phyloP scores from a whole-genome alignment of 176 grass and related monocot species.

The Poa annua region DNA sequence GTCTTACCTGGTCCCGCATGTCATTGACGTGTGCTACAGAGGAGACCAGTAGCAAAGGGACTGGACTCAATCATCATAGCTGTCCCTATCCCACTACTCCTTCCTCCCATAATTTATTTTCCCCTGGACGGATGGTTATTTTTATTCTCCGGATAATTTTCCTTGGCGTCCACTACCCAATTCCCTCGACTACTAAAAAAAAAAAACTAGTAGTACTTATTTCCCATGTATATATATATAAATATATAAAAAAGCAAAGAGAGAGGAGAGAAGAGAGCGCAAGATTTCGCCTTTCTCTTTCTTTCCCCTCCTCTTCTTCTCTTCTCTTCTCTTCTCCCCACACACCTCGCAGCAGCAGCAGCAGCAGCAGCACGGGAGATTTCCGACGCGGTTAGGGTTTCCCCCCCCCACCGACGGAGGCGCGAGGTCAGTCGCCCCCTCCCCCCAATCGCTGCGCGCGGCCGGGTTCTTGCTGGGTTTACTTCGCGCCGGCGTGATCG shows the following conservation, averaged over 20 bases:
- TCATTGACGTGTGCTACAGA: fast-evolving
- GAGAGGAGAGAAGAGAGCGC: background rate
- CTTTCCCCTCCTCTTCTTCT: background rate
- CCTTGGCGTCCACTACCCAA: background rate
- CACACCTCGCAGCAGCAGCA: background rate
- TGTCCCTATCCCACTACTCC: slow-evolving; percentile 27
- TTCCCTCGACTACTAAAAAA: background rate
- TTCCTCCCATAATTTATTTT: background rate
- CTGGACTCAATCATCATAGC: slow-evolving; percentile 36
- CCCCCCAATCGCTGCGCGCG: background rate
- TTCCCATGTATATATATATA: no score
- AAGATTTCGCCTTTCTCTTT: slow-evolving; percentile 2
- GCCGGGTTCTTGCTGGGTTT: slow-evolving; percentile 6
- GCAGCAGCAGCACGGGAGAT: background rate
- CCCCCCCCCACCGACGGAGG: background rate
- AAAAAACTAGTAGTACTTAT: no score
- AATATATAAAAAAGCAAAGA: background rate
- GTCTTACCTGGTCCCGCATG: fast-evolving
- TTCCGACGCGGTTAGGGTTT: background rate
- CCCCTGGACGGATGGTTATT: background rate
- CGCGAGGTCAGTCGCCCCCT: background rate
- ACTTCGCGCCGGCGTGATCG: background rate
- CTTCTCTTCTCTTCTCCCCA: background rate
- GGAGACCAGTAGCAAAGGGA: background rate
- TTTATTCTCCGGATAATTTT: background rate